Percentiles rank a stretch among this genome's conserved stretches.
Conservation (phyloP, 345 rosid genomes). For the Eutrema heterophyllum region DNA sequence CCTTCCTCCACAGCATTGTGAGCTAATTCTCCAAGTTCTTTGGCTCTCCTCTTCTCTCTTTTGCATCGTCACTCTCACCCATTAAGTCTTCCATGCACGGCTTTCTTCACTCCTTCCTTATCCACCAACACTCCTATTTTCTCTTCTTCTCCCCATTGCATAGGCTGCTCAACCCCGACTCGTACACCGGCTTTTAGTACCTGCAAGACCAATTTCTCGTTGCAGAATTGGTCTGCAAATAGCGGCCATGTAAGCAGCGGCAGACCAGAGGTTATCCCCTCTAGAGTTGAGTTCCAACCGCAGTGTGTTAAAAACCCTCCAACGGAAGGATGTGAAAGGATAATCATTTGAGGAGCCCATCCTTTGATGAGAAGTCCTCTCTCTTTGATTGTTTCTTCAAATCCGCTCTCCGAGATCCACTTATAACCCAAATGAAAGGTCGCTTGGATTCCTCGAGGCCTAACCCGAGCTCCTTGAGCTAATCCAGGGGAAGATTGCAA, state of each 20-base stretch:
- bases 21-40: conserved; percentile 32
- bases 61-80: conserved; percentile 26
- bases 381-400: conserved; percentile 9
- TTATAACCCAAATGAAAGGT: conserved; percentile 59
- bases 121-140: conserved; percentile 21
- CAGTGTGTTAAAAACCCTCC: conserved; percentile 34
- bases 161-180: conserved; percentile 26
- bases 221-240: conserved; percentile 29
- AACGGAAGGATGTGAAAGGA: conserved; percentile 24
- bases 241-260: conserved; percentile 33
- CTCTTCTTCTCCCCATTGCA: conserved; percentile 34
- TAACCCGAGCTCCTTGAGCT: conserved; percentile 42
- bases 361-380: conserved; percentile 28
- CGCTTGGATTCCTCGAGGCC: conserved; percentile 41
- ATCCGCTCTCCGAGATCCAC: conserved; percentile 27
- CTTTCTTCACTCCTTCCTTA: conserved; percentile 22
- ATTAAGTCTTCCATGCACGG: conserved; percentile 26
- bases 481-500: conserved; percentile 17
- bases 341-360: conserved; percentile 33
- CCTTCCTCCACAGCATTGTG: conserved; percentile 30
- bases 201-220: conserved; percentile 36
- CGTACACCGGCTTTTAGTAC: conserved; percentile 35
- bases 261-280: conserved; percentile 19
- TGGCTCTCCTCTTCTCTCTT: conserved; percentile 30
- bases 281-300: conserved; percentile 30